Base-by-base conservation (phyloP, 208 protist species). In the Angomonas deanei region DNA sequence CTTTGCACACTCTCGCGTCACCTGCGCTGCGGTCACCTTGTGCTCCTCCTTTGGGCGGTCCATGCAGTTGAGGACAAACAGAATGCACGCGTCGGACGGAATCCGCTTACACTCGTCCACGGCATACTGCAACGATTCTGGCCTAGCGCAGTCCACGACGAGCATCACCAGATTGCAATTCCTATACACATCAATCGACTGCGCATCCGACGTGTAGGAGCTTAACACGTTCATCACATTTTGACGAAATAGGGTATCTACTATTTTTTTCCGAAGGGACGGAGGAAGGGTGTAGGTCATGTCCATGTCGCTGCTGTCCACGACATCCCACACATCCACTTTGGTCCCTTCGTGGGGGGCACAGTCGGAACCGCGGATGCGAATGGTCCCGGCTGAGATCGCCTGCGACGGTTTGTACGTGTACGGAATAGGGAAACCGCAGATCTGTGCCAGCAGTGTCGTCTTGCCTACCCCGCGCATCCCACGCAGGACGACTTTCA, bases 251-350 rank as follows among this genome's bases (percentile, higher is more conserved):
- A 56, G 50, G 6, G 50, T 33, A 33, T 33, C 28, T 11, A 19
- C 50, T 3, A 32, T 56, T 11, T 28, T 34, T 4, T 28, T 23
- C 56, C 15, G 63, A 38, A 46, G 57, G 49, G 55, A 38, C 6
- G 47, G 61, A 47, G 59, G 61, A 2, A 53, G 70, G 8, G 55
- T 48, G 31, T 55, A 49, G 23, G 52, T 52, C 1, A 46, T n/a
- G 11, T 42, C 52, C 27, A 66, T 53, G 13, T 66, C 57, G 21
- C 82, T 66, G 31, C 82, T 75, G 62, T 90, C 88, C 2, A 88
- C 78, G 0, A 91, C 79, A 27, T 94, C 84, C 88, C 84, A 94
- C 0, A 94, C 55, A 38, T 92, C 84, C 30, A 94, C 84, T 60
- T 88, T 88, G 3, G 76, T 82, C 8, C 84, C 82, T 48, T 84